Evolutionary conservation across 2,329 filamentous ascomycete genomes (phyloP), one percentile per base, ranked within the genome.

Genomic region (Clonostachys rosea): DNA sequence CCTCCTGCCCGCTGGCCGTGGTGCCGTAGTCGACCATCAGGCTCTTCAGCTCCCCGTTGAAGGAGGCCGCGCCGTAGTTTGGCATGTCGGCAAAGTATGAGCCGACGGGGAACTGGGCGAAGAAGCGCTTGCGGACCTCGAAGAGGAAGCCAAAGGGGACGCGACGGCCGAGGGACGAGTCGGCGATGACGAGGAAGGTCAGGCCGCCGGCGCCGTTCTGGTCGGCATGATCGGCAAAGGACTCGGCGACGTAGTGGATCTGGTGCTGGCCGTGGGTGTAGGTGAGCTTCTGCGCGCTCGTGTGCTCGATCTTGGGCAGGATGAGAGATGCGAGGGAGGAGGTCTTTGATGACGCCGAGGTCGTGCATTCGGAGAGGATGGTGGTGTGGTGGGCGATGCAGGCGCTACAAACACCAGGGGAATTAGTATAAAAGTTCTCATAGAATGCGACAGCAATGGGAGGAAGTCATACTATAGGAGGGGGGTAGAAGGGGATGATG

Each of bases 311-410:
- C 68, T 96, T 96, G 49, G 95, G 94, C 41, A 99, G 89, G 73
- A 99, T 91, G 58, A 96, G 77, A 41, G 91, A 94, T 56, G 92
- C 90, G 58, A 97, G 87, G 12, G 87, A 91, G 5, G 90, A 91
- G 48, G 89, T 88, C 56, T 89, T 84, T 40, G 86, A 89, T 10
- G 87, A 85, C 51, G 91, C 87, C 3, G 90, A 90, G 34, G 89
- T 85, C 43, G 90, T 95, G 74, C 95, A 92, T 73, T 99, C 94
- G 60, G 89, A 75, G 51, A 99, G 84, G 69, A 99, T 96, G 42
- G 91, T 97, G 47, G 83, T 89, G 62, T 94, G 86, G 72, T 97
- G 85, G 44, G 94, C 91, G 68, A 99, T 94, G 73, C 94, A 97
- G 56, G 90, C 86, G 73, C 91, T 96, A 59, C 20, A 35, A 20